Evolutionary conservation across 805 yeast species (phyloP).

Genomic region (Ogataea neopini): DNA sequence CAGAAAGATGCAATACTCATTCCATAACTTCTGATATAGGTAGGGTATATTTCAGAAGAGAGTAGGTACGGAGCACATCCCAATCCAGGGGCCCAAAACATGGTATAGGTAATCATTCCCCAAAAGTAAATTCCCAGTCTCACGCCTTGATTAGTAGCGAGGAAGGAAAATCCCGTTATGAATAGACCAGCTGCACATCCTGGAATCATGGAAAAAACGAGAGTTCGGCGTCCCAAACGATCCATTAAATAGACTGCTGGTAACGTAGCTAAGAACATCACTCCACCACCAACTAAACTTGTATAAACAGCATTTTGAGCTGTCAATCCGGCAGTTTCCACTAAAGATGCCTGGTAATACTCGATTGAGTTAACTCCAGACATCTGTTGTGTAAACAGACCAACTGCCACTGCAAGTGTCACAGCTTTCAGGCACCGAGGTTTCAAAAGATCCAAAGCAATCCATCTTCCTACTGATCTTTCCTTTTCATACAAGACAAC

Average conservation of each 20-base stretch:
- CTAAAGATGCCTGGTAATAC: constrained; percentile 59
- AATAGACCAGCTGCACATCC: constrained; percentile 53
- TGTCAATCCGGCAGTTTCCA: constrained; percentile 53
- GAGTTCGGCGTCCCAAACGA: constrained; percentile 64
- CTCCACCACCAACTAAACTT: constrained; percentile 68
- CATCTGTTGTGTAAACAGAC: constrained; percentile 59
- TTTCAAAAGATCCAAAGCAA: constrained; percentile 39
- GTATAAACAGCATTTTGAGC: constrained; percentile 55
- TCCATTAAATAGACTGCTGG: constrained; percentile 64
- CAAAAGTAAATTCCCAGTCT: constrained; percentile 60
- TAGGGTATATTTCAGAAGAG: constrained; percentile 65
- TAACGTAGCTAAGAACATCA: constrained; percentile 55
- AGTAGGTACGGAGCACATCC: constrained; percentile 56
- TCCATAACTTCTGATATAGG: constrained; percentile 58
- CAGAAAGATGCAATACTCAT: constrained; percentile 60
- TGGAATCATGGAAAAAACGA: constrained; percentile 44
- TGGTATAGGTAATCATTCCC: constrained; percentile 50
- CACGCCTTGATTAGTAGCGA: constrained; percentile 37
- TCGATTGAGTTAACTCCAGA: constrained; percentile 66
- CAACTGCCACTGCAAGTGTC: constrained; percentile 48
- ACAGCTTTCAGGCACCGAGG: constrained; percentile 56
- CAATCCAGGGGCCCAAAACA: constrained; percentile 55
- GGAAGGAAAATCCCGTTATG: constrained; percentile 58
- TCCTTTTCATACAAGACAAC: constrained; percentile 26
- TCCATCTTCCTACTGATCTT: constrained; percentile 43